Evolutionary conservation across 2,329 filamentous ascomycete genomes (phyloP), one percentile per base, ranked within the genome.

Genomic region (Hansfordia pulvinata): DNA sequence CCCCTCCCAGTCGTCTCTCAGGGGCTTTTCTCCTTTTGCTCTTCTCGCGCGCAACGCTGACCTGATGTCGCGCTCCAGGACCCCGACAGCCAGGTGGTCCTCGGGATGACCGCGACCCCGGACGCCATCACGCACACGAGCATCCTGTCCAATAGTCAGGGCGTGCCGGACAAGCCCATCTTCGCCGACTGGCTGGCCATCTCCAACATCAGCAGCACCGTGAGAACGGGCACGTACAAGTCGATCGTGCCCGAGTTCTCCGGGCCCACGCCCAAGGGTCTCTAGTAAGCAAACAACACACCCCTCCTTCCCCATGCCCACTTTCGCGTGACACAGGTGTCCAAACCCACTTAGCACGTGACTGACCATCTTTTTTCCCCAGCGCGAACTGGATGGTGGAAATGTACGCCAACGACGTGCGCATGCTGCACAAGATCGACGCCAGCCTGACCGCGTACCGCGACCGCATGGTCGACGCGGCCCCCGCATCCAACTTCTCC

Each of bases 301-400:
- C 11, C n/a, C 7, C 4, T n/a, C 19, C 9, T 17, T 14, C 10
- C 22, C 19, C 17, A 14, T 14, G 7, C 2, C 11, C 7, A 6
- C 9, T 27, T 13, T 6, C 16, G 26, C 21, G 11, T 10, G 8
- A 9, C 16, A 30, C 14, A 23, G 20, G 35, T 17, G 24, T 16
- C 32, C 32, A 32, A 18, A 32, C 15, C n/a, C n/a, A n/a, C n/a
- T n/a, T n/a, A n/a, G n/a, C n/a, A n/a, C n/a, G n/a, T n/a, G n/a
- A n/a, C n/a, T n/a, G n/a, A n/a, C 5, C 6, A 11, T 5, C 11
- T 23, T 13, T 8, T 5, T 14, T 14, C 21, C 12, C 13, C 21
- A 31, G 36, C 26, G 38, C 39, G 27, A 51, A 47, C 32, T 54
- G 50, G 51, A 39, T 49, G 31, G 44, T 43, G 1, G 48, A 44